These are phyloP conservation scores for Ustilago tritici DNA, from an alignment of 1,284 basidiomycete species.

Conservation along the genomic window DNA sequence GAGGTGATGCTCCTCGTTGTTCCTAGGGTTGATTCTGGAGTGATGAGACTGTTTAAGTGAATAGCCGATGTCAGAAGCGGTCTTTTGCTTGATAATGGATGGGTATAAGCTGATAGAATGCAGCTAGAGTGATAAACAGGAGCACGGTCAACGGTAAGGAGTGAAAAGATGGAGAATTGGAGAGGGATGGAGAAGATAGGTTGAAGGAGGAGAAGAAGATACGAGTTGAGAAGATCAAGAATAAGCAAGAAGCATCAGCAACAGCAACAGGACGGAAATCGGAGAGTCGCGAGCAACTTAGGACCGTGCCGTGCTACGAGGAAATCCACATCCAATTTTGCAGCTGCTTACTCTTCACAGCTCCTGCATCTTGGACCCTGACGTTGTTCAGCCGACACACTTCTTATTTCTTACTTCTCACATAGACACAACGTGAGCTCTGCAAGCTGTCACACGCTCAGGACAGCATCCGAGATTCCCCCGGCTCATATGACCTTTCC, in stretches of 20 bases:
- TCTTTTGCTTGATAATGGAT: neutral
- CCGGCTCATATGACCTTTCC: neutral
- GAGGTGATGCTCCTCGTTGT: neutral
- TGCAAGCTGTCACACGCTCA: neutral
- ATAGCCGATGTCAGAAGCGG: neutral
- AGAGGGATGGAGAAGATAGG: too few species aligned
- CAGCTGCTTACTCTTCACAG: conserved; percentile 1
- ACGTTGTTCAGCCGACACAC: neutral
- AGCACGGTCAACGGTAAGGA: neutral
- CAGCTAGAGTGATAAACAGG: neutral
- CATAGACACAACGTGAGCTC: neutral
- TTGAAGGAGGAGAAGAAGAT: neutral
- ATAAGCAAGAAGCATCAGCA: neutral
- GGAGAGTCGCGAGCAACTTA: neutral
- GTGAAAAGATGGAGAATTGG: neutral
- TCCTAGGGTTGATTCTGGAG: neutral
- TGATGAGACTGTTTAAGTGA: neutral
- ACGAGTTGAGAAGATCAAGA: conserved; percentile 3
- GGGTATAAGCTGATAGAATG: neutral
- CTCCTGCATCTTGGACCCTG: conserved; percentile 4
- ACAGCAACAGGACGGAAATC: neutral
- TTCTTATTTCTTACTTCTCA: neutral
- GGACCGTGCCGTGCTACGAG: neutral
- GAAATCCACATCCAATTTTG: conserved; percentile 4
- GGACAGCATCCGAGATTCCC: neutral